Percentiles rank a stretch among this genome's conserved stretches.
Evolutionary conservation across 2,329 filamentous ascomycete genomes (phyloP).

Genomic region (Aspergillus sclerotialis): DNA sequence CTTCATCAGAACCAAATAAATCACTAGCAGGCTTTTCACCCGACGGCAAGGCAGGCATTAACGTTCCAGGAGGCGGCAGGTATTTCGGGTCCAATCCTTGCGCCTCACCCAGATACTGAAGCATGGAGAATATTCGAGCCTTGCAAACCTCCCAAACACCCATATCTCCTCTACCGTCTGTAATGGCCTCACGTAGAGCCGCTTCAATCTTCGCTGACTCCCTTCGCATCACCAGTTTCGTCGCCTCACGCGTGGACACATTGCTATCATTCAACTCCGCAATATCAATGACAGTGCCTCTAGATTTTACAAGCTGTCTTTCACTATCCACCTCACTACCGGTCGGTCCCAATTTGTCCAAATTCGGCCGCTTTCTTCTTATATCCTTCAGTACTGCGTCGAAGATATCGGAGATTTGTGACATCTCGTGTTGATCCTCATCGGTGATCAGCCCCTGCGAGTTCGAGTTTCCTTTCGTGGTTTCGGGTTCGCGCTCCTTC

Average conservation of each 20-base stretch:
- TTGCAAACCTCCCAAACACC: conserved; percentile 35
- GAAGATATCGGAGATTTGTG: conserved; percentile 20
- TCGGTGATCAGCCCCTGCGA: conserved; percentile 7
- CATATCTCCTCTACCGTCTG: conserved; percentile 23
- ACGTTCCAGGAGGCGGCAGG: background rate
- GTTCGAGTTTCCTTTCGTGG: background rate
- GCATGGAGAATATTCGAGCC: conserved; percentile 33
- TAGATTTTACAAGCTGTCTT: background rate
- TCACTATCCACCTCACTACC: background rate
- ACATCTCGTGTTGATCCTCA: conserved; percentile 13
- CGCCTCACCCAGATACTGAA: conserved; percentile 17
- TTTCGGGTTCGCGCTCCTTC: background rate
- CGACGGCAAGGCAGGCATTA: background rate
- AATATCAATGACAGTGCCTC: conserved; percentile 2
- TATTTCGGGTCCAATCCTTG: background rate
- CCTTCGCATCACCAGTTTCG: conserved; percentile 20
- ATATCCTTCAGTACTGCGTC: conserved; percentile 15
- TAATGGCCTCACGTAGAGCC: conserved; percentile 21
- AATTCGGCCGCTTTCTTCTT: conserved; percentile 1
- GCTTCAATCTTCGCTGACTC: conserved; percentile 26
- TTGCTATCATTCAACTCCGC: conserved; percentile 6
- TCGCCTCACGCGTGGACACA: conserved; percentile 14
- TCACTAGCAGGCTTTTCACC: background rate
- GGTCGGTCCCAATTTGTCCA: background rate
- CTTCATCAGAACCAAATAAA: background rate